Base-by-base conservation (phyloP, 1,139 yeast genomes). In the Hanseniaspora uvarum region DNA sequence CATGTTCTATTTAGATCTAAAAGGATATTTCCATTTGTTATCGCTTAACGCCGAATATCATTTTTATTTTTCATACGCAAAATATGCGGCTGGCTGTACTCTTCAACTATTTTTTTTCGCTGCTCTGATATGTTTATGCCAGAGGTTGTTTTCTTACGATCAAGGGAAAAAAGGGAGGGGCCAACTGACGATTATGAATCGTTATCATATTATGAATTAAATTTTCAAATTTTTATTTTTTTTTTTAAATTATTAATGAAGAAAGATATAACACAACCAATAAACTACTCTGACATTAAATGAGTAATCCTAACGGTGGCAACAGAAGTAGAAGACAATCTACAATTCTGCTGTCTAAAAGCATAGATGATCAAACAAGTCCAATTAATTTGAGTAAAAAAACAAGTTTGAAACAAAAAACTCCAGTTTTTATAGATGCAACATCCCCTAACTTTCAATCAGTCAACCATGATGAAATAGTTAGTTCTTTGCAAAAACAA, bases 401-500 rank as follows among this genome's bases (percentile, higher is more conserved):
- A 37, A 31, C 31, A 23, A 28, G 19, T 21, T 8, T 43, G 12
- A 63, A 61, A 19, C 58, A 63, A 11, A 59, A 59, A 36, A 5
- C 46, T 28, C 46, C 46, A 5, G 62, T 61, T 0, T 53, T 65
- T 23, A 61, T 68, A 7, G 68, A 68, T 54, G 59, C 63, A 2
- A 64, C 59, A 6, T 62, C 67, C 7, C 72, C 72, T 1, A 65
- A 66, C n/a, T 68, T 68, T 55, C 57, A 58, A 36, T 60, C 65
- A 4, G 58, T 60, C 19, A 62, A 61, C n/a, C 57, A 60, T 2
- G 63, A 66, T 7, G 64, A 62, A 37, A 63, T 63, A 19, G 47
- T 63, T 10, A 61, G 65, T 8, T 59, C 62, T 33, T 45, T 63
- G 34, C 59, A 58, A 56, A 62, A 53, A 30, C 55, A 53, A 53